phyloP scores from a whole-genome alignment of 345 rosid species.

The Gossypium australe region DNA sequence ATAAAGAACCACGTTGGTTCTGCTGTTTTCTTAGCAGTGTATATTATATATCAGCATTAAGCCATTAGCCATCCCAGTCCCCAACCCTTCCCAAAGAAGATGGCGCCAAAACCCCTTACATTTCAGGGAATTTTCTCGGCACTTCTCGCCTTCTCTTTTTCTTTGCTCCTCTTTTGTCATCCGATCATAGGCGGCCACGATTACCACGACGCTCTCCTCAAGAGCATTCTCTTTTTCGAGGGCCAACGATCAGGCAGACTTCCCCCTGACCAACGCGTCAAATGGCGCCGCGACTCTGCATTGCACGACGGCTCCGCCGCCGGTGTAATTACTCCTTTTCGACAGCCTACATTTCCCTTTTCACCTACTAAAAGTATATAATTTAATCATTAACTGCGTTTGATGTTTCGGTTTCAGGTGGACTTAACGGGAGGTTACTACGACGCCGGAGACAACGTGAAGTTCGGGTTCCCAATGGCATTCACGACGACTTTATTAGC shows the following conservation, averaged over 20 bases:
- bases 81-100: conserved; percentile 12
- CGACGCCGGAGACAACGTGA: conserved; percentile 94
- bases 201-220: conserved; percentile 72
- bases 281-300: conserved; percentile 93
- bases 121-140: conserved; percentile 21
- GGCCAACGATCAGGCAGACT: conserved; percentile 90
- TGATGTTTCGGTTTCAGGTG: conserved; percentile 35
- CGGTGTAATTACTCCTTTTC: conserved; percentile 30
- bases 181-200: conserved; percentile 43
- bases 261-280: conserved; percentile 65
- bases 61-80: neutral
- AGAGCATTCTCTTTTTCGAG: conserved; percentile 86
- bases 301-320: conserved; percentile 77
- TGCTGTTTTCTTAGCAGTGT: conserved; percentile 5
- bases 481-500: conserved; percentile 84
- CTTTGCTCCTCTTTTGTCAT: conserved; percentile 26
- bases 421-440: conserved; percentile 88
- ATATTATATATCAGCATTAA: neutral
- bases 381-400: neutral
- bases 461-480: conserved; percentile 97
- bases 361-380: neutral
- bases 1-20: conserved; percentile 35
- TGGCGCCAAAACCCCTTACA: conserved; percentile 64
- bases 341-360: conserved; percentile 17
- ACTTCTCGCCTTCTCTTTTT: conserved; percentile 17